Evolutionary conservation across 73 alveolate genomes (phyloP).

Genomic region (Paramecium biaurelia): DNA sequence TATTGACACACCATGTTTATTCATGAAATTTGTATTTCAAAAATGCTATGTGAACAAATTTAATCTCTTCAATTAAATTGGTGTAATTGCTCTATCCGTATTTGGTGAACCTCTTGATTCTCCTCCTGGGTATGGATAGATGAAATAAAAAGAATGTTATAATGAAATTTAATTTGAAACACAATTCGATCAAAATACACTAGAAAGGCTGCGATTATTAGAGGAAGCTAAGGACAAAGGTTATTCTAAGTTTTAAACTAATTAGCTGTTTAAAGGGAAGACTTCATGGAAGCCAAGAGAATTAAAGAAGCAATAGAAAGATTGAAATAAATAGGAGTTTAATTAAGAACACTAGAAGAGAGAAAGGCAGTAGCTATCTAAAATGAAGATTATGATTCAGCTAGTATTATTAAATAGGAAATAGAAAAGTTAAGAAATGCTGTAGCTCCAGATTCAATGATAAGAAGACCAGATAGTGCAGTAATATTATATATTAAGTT

Average conservation of each 20-base stretch:
- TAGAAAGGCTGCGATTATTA: constrained; percentile 75
- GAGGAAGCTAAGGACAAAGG: constrained; percentile 78
- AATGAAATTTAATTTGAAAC: constrained; percentile 58
- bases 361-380: constrained; percentile 84
- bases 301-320: constrained; percentile 91
- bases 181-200: constrained; percentile 77
- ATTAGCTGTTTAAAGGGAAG: constrained; percentile 85
- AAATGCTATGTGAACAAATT: constrained; percentile 86
- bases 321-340: constrained; percentile 80
- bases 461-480: constrained; percentile 30
- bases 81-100: constrained; percentile 77
- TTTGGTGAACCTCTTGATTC: constrained; percentile 59
- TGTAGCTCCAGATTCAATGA: constrained; percentile 70
- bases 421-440: constrained; percentile 94
- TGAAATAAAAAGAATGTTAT: constrained; percentile 55
- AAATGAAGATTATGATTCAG: constrained; percentile 91
- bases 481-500: not conserved
- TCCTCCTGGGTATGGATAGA: constrained; percentile 34
- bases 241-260: not conserved
- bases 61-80: constrained; percentile 88
- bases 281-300: constrained; percentile 89
- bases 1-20: constrained; percentile 81
- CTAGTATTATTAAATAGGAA: constrained; percentile 91
- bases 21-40: constrained; percentile 84
- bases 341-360: constrained; percentile 81